Evolutionary conservation across 371 early-diverging fungal genomes (phyloP).

Genomic region (Haplosporangium sp.): DNA sequence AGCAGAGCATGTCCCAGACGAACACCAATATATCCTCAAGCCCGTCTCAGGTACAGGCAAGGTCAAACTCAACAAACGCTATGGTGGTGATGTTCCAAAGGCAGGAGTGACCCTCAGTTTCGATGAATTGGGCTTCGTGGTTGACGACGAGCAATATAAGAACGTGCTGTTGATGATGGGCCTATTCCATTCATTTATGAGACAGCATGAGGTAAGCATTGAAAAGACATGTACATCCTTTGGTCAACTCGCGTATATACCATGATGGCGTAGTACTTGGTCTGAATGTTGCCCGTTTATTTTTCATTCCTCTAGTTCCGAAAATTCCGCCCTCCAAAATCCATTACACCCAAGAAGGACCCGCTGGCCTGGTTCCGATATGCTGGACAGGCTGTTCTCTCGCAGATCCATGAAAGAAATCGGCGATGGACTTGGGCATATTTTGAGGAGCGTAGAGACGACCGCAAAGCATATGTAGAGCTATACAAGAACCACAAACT

Average conservation of each 20-base stretch:
- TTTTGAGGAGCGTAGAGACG: slow-evolving; percentile 85
- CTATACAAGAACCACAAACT: slow-evolving; percentile 80
- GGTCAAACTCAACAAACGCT: slow-evolving; percentile 74
- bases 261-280: too few species aligned
- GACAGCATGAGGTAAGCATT: slow-evolving; percentile 71
- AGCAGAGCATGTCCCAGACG: slow-evolving; percentile 60
- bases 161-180: slow-evolving; percentile 85
- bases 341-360: slow-evolving; percentile 80
- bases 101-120: slow-evolving; percentile 79
- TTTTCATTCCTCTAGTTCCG: slow-evolving; percentile 69
- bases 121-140: slow-evolving; percentile 91
- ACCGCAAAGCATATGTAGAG: slow-evolving; percentile 83
- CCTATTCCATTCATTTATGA: slow-evolving; percentile 81
- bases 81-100: slow-evolving; percentile 73
- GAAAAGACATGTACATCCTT: neutral
- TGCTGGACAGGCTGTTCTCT: slow-evolving; percentile 75
- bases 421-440: slow-evolving; percentile 90
- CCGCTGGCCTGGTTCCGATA: slow-evolving; percentile 90
- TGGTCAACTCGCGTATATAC: too few species aligned
- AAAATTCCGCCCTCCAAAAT: slow-evolving; percentile 81
- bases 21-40: slow-evolving; percentile 88
- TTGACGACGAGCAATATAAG: slow-evolving; percentile 92
- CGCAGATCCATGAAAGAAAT: slow-evolving; percentile 90
- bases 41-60: slow-evolving; percentile 94
- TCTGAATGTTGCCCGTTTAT: neutral